Evolutionary conservation across 2,329 filamentous ascomycete species (phyloP).

Genomic region (Microcyclospora pomicola): DNA sequence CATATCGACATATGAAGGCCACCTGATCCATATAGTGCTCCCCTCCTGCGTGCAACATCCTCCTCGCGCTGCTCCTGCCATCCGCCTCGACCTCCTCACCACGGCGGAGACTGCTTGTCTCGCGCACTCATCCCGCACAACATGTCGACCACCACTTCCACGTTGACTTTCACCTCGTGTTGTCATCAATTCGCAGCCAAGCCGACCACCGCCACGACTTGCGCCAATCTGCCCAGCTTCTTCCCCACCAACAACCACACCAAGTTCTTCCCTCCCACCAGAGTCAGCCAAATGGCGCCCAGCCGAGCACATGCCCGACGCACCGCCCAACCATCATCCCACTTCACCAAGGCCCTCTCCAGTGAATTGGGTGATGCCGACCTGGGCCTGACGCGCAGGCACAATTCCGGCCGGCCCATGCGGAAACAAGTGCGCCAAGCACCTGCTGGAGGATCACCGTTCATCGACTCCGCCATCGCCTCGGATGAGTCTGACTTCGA

Average conservation of each 20-base stretch:
- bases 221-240: background rate
- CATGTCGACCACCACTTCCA: too few species aligned
- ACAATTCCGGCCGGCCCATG: slow-evolving; percentile 30
- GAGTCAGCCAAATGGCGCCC: slow-evolving; percentile 5
- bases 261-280: slow-evolving; percentile 1
- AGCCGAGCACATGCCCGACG: background rate
- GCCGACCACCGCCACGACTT: slow-evolving; percentile 1
- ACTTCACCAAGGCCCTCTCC: too few species aligned
- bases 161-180: too few species aligned
- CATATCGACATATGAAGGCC: too few species aligned
- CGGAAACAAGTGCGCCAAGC: slow-evolving; percentile 15
- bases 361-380: slow-evolving; percentile 15
- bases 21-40: background rate
- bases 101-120: too few species aligned
- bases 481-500: slow-evolving; percentile 15
- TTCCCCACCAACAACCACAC: background rate
- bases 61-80: background rate
- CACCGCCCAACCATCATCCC: background rate
- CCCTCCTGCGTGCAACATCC: background rate
- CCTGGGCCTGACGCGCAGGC: slow-evolving; percentile 23
- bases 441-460: slow-evolving; percentile 26
- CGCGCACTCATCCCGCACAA: too few species aligned
- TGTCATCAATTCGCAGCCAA: too few species aligned
- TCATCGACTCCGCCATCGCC: slow-evolving; percentile 25
- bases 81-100: background rate